phyloP scores from a whole-genome alignment of 2,329 filamentous ascomycete species.

The Phaeomoniella chlamydospora region DNA sequence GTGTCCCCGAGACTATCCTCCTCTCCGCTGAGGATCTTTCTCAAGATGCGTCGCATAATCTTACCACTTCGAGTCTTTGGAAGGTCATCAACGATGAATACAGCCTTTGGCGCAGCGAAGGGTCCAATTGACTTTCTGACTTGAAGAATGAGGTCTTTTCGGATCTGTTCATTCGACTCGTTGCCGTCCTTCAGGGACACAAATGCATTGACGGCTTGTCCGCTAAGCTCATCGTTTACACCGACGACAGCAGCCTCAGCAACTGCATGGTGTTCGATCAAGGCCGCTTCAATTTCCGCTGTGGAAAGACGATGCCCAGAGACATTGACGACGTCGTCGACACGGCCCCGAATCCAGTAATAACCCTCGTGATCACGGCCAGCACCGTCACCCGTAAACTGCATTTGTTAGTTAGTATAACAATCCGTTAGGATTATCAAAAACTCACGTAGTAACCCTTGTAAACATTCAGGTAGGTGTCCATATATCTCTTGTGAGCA shows the following conservation, averaged over 20 bases:
- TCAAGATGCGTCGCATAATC: slow-evolving; percentile 94
- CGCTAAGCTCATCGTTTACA: slow-evolving; percentile 82
- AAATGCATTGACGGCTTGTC: slow-evolving; percentile 94
- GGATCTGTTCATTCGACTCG: slow-evolving; percentile 62
- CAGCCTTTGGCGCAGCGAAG: slow-evolving; percentile 88
- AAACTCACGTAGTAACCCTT: slow-evolving; percentile 84
- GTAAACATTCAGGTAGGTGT: slow-evolving; percentile 96
- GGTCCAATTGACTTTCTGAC: slow-evolving; percentile 96
- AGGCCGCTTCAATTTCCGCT: slow-evolving; percentile 91
- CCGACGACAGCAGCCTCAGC: slow-evolving; percentile 94
- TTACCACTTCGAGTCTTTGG: slow-evolving; percentile 96
- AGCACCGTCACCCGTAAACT: slow-evolving; percentile 61
- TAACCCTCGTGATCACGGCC: slow-evolving; percentile 95
- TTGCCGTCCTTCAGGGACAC: slow-evolving; percentile 79
- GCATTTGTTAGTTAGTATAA: slow-evolving; percentile 7
- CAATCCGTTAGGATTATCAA: background rate
- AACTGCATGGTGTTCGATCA: slow-evolving; percentile 80
- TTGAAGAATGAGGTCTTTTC: slow-evolving; percentile 87
- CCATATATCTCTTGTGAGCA: slow-evolving; percentile 96
- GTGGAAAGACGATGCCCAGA: slow-evolving; percentile 92
- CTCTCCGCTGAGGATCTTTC: slow-evolving; percentile 94
- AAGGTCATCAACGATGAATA: slow-evolving; percentile 81
- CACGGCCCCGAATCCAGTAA: slow-evolving; percentile 98
- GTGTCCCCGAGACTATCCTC: slow-evolving; percentile 93
- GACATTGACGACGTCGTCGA: slow-evolving; percentile 97